Percentiles rank a stretch among this genome's conserved stretches.
Evolutionary conservation across 169 alveolate species (phyloP).

Genomic region (Perkinsus marinus): DNA sequence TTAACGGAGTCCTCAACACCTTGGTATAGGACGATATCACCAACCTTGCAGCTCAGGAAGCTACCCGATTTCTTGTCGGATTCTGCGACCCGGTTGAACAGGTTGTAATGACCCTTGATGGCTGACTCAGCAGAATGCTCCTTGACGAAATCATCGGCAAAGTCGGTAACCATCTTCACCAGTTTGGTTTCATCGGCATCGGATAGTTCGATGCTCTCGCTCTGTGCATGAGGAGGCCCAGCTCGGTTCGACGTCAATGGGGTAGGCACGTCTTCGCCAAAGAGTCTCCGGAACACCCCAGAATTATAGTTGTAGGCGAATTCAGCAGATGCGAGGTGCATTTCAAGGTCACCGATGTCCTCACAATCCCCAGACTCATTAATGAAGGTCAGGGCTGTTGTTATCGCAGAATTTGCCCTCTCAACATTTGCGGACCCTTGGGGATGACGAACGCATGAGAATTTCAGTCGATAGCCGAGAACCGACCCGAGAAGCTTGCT

Average conservation of each 20-base stretch:
- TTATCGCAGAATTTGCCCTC: neutral
- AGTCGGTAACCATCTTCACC: neutral
- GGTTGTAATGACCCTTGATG: neutral
- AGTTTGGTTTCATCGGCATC: neutral
- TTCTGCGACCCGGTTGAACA: neutral
- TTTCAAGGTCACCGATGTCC: neutral
- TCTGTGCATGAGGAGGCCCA: neutral
- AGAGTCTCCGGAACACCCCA: neutral
- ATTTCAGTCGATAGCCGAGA: neutral
- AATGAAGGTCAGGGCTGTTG: neutral
- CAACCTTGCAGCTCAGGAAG: neutral
- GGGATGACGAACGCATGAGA: neutral
- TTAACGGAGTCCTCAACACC: neutral
- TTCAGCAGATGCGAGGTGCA: neutral
- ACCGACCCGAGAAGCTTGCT: neutral
- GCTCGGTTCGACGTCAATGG: neutral
- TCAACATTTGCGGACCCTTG: neutral
- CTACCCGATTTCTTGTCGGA: neutral
- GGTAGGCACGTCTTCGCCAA: neutral
- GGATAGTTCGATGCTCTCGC: neutral
- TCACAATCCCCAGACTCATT: neutral
- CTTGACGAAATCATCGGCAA: neutral
- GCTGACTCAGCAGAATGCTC: neutral
- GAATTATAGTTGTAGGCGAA: neutral
- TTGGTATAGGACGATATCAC: neutral